Evolutionary conservation across 2,329 filamentous ascomycete genomes (phyloP).

Genomic region (Fusarium duplospermum): DNA sequence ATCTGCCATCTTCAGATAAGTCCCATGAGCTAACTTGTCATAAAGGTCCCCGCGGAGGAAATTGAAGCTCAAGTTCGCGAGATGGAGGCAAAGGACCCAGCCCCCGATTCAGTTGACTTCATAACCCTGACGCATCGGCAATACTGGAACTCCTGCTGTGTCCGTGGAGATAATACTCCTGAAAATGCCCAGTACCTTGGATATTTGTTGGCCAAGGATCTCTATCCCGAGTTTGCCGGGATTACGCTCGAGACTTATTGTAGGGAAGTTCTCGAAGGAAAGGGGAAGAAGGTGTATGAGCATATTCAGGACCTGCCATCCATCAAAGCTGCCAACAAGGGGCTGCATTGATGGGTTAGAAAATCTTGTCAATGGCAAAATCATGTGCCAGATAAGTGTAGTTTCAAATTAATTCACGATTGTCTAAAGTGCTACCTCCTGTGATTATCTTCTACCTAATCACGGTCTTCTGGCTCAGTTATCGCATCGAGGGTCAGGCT

Average conservation of each 20-base stretch:
- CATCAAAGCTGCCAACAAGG: not conserved
- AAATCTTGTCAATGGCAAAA: not conserved
- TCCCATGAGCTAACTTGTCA: not conserved
- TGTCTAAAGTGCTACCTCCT: not conserved
- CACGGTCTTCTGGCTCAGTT: too few relatives aligned
- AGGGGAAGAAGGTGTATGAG: not conserved
- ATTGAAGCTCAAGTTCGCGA: not conserved
- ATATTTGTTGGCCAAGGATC: not conserved
- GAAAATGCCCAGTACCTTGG: not conserved
- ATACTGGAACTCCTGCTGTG: not conserved
- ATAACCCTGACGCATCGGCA: not conserved
- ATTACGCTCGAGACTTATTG: not conserved
- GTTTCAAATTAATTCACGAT: not conserved
- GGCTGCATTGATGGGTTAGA: not conserved
- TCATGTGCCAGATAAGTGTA: not conserved
- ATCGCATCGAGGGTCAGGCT: too few relatives aligned
- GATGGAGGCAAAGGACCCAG: not conserved
- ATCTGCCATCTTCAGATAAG: not conserved
- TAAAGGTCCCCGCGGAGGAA: not conserved
- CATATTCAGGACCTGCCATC: not conserved
- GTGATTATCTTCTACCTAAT: too few relatives aligned
- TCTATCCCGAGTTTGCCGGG: not conserved
- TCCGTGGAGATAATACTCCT: not conserved
- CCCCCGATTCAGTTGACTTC: not conserved
- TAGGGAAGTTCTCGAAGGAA: not conserved